A percentile compares a stretch with the other conserved stretches of the same genome.
These are phyloP conservation scores for Magnolia sinica DNA, from an alignment of 164 flowering plant genomes.

Conservation along the genomic window DNA sequence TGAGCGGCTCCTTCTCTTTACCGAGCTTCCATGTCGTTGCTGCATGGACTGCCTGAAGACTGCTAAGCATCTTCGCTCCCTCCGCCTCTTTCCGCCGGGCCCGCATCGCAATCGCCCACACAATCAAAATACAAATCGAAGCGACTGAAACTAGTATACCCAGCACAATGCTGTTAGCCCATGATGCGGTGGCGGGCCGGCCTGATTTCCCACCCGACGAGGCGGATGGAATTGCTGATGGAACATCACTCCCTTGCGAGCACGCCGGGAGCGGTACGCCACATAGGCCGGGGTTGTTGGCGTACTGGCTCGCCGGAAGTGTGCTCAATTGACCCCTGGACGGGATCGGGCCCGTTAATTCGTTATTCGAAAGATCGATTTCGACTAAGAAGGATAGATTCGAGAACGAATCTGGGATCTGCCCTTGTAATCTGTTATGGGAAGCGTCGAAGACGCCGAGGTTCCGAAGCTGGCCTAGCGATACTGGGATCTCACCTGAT, in stretches of 20 bases:
- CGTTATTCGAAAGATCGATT: conserved; percentile 75
- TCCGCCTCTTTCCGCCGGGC: conserved; percentile 59
- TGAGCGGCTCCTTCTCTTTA: conserved; percentile 79
- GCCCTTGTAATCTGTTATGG: conserved; percentile 73
- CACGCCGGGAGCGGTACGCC: conserved; percentile 85
- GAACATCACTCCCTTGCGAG: conserved; percentile 18
- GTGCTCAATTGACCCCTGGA: conserved; percentile 80
- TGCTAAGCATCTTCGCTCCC: conserved; percentile 62
- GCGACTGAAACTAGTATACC: conserved; percentile 68
- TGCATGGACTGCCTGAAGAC: conserved; percentile 58
- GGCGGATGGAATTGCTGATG: background rate
- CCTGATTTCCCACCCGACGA: conserved; percentile 12
- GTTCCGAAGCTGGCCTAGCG: conserved; percentile 60
- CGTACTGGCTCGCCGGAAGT: conserved; percentile 75
- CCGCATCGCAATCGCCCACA: conserved; percentile 75
- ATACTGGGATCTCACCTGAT: conserved; percentile 75
- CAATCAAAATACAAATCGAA: conserved; percentile 54
- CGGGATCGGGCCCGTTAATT: conserved; percentile 79
- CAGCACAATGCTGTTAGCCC: conserved; percentile 72
- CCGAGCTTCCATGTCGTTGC: conserved; percentile 92
- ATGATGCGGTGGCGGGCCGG: conserved; percentile 36
- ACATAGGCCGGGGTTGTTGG: conserved; percentile 87
- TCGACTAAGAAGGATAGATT: conserved; percentile 78
- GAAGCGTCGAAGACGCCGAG: conserved; percentile 92
- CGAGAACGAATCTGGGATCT: conserved; percentile 80